Percentiles rank a stretch among this genome's conserved stretches.
Conservation (phyloP, 176 grass and related monocot genomes). For the Carex scoparia region DNA sequence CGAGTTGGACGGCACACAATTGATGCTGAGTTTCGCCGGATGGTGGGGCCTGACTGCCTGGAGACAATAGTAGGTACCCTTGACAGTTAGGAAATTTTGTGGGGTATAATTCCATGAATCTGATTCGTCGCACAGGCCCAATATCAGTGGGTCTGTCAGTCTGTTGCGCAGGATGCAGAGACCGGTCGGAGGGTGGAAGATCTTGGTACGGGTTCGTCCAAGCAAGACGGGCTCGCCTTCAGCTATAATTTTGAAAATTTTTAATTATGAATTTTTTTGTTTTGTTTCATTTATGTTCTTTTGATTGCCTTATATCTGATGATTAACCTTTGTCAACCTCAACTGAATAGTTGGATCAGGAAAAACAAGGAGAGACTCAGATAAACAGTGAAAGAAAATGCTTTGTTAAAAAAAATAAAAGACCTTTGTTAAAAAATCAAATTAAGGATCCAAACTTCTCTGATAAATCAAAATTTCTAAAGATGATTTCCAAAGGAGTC, state of each 20-base stretch:
- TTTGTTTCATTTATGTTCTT: background rate
- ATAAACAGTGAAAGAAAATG: background rate
- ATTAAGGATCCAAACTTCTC: background rate
- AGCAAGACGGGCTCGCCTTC: background rate
- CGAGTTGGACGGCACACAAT: slow-evolving; percentile 25
- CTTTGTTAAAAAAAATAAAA: background rate
- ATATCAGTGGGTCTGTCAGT: slow-evolving; percentile 17
- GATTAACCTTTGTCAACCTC: background rate
- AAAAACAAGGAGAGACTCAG: background rate
- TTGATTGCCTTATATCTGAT: background rate
- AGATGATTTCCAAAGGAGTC: background rate
- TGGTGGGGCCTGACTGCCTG: slow-evolving; percentile 5
- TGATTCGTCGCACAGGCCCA: slow-evolving; percentile 22
- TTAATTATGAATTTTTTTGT: background rate
- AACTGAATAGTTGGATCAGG: background rate
- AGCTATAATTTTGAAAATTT: background rate
- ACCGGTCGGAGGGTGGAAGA: slow-evolving; percentile 30
- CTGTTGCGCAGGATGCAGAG: slow-evolving; percentile 20
- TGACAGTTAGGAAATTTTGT: slow-evolving; percentile 27
- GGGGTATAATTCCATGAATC: slow-evolving; percentile 39
- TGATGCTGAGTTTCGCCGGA: slow-evolving; percentile 29
- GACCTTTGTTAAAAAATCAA: background rate
- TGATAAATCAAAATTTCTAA: background rate
- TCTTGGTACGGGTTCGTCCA: slow-evolving; percentile 4
- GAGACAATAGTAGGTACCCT: slow-evolving; percentile 32